phyloP scores from a whole-genome alignment of 129 eudicot genomes.

The Sambucus nigra region DNA sequence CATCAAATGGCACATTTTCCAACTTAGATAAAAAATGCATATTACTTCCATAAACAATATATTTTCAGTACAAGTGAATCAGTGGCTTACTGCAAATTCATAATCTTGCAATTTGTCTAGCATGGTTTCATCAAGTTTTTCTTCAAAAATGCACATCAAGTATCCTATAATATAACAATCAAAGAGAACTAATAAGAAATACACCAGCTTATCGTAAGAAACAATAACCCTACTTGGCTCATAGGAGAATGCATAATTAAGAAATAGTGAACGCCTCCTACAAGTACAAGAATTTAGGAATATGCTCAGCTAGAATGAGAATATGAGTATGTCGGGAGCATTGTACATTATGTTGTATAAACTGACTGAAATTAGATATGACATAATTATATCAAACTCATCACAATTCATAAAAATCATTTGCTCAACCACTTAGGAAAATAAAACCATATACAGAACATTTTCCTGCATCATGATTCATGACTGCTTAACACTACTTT shows the following conservation, averaged over 20 bases:
- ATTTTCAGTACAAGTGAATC: conserved; percentile 3
- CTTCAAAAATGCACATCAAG: conserved; percentile 76
- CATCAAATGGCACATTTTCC: conserved; percentile 6
- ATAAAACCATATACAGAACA: no score
- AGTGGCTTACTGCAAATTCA: conserved; percentile 81
- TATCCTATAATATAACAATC: conserved; percentile 47
- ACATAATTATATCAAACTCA: no score
- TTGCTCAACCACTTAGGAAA: no score
- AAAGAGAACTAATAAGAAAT: not conserved
- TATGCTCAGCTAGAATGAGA: not conserved
- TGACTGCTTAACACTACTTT: no score
- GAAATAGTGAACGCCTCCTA: not conserved
- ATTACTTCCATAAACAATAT: conserved; percentile 1
- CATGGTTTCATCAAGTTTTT: conserved; percentile 42
- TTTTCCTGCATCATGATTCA: no score
- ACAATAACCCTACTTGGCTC: not conserved
- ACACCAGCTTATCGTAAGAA: not conserved
- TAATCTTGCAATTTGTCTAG: conserved; percentile 64
- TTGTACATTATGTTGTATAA: not conserved
- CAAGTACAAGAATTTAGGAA: not conserved
- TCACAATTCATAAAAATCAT: no score
- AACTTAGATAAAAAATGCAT: conserved; percentile 2
- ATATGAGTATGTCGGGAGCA: not conserved
- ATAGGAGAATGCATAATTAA: not conserved
- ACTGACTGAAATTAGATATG: not conserved